Conservation (phyloP, 2,329 filamentous ascomycete species). For the Simplicillium aogashimaense region DNA sequence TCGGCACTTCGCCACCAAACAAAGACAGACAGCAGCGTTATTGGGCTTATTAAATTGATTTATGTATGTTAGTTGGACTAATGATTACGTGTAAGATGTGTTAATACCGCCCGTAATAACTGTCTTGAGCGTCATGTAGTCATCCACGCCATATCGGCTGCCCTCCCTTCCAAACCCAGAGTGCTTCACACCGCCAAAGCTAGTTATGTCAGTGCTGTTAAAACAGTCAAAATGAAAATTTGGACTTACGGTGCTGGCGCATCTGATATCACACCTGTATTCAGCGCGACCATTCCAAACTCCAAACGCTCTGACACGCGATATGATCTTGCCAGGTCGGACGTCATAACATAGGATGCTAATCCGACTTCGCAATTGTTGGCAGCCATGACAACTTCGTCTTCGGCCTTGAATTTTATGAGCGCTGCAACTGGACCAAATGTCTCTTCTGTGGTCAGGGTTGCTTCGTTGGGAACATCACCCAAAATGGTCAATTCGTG, state of each 20-base stretch:
- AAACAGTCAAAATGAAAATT: background rate
- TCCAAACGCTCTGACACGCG: constrained; percentile 57
- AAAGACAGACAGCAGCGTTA: too few relatives aligned
- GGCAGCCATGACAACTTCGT: constrained; percentile 48
- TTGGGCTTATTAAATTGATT: too few relatives aligned
- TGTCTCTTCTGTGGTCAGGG: constrained; percentile 47
- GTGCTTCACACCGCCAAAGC: constrained; percentile 52
- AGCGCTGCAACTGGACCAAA: constrained; percentile 57
- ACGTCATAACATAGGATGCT: constrained; percentile 59
- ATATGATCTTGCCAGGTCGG: constrained; percentile 56
- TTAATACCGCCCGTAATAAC: constrained; percentile 30
- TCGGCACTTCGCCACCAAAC: too few relatives aligned
- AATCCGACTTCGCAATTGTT: constrained; percentile 55
- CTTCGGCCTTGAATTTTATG: constrained; percentile 56
- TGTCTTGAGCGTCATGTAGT: constrained; percentile 47
- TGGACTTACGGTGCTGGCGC: constrained; percentile 14
- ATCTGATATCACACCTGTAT: constrained; percentile 36
- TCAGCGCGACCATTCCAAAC: constrained; percentile 60
- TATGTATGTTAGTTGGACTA: too few relatives aligned
- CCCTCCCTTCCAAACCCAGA: constrained; percentile 53
- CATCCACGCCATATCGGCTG: constrained; percentile 49
- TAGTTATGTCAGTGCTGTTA: constrained; percentile 3
- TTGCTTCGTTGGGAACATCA: constrained; percentile 48
- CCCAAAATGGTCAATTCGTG: constrained; percentile 59
- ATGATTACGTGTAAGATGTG: background rate